A percentile compares a stretch with the other conserved stretches of the same genome.
phyloP scores from a whole-genome alignment of 2,329 filamentous ascomycete species.

The Neocatenulostroma microsporum region DNA sequence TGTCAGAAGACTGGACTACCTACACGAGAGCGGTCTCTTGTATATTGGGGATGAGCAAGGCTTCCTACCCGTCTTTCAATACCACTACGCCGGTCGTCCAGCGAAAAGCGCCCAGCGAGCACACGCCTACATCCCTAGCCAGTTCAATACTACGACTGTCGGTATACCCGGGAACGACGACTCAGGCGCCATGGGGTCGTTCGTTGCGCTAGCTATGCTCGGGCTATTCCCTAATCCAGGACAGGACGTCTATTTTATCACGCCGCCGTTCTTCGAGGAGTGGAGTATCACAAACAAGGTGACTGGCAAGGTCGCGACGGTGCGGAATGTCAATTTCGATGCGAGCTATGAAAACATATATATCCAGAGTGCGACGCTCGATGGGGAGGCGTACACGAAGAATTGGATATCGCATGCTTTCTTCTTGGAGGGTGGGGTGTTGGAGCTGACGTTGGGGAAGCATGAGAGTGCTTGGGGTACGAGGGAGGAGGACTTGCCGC shows the following conservation, averaged over 20 bases:
- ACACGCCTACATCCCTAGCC: conserved; percentile 38
- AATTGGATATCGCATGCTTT: conserved; percentile 42
- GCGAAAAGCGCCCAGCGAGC: conserved; percentile 34
- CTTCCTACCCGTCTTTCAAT: conserved; percentile 39
- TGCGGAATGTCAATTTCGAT: conserved; percentile 38
- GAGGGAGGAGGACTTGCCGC: conserved; percentile 34
- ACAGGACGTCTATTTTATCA: conserved; percentile 43
- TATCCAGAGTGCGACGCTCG: conserved; percentile 37
- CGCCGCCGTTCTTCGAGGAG: conserved; percentile 39
- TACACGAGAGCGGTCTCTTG: conserved; percentile 37
- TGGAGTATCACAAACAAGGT: conserved; percentile 33
- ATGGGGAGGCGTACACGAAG: conserved; percentile 36
- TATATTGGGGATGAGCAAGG: conserved; percentile 43
- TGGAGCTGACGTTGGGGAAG: conserved; percentile 36
- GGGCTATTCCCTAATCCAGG: conserved; percentile 42
- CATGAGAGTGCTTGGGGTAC: conserved; percentile 40
- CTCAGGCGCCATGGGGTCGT: conserved; percentile 40
- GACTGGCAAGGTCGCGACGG: conserved; percentile 36
- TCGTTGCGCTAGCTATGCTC: conserved; percentile 37
- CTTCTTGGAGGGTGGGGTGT: conserved; percentile 36
- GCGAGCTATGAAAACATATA: conserved; percentile 35
- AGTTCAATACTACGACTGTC: conserved; percentile 34
- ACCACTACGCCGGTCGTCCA: conserved; percentile 39
- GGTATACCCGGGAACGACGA: conserved; percentile 44
- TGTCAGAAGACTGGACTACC: conserved; percentile 36